These are phyloP conservation scores for Diplodia seriata DNA, from an alignment of 2,329 filamentous ascomycete genomes.

Conservation along the genomic window DNA sequence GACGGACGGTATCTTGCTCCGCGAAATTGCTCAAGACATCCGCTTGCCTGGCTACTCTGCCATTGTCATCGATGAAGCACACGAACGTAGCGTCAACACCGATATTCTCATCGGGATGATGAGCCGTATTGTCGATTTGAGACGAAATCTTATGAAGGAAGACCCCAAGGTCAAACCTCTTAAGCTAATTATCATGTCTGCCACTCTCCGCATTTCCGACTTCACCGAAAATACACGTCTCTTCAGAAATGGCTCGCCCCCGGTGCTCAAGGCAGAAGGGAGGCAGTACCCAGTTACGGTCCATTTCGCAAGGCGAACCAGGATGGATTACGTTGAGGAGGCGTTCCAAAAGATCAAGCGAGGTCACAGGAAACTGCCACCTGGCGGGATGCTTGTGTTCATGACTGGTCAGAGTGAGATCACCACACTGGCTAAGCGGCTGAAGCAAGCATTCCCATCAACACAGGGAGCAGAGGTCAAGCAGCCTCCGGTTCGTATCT, in stretches of 20 bases:
- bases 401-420: conserved; percentile 95
- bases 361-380: conserved; percentile 88
- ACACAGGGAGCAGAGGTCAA: conserved; percentile 57
- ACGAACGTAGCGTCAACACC: conserved; percentile 96
- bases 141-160: conserved; percentile 75
- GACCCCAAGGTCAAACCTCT: conserved; percentile 74
- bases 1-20: conserved; percentile 94
- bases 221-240: conserved; percentile 83
- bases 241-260: conserved; percentile 76
- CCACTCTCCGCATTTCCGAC: conserved; percentile 88
- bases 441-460: conserved; percentile 71
- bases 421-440: conserved; percentile 75
- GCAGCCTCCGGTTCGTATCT: conserved; percentile 74
- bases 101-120: conserved; percentile 98
- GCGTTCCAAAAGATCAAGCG: conserved; percentile 84
- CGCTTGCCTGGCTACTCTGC: conserved; percentile 87
- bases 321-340: conserved; percentile 89
- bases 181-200: conserved; percentile 98
- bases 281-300: conserved; percentile 88
- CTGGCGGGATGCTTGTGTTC: conserved; percentile 91
- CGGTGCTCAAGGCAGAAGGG: conserved; percentile 87
- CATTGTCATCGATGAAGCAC: conserved; percentile 94
- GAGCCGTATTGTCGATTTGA: conserved; percentile 85
- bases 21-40: conserved; percentile 90
- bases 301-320: conserved; percentile 85